These are phyloP conservation scores for Blastomyces gilchristii DNA, from an alignment of 2,329 filamentous ascomycete genomes.

Conservation along the genomic window DNA sequence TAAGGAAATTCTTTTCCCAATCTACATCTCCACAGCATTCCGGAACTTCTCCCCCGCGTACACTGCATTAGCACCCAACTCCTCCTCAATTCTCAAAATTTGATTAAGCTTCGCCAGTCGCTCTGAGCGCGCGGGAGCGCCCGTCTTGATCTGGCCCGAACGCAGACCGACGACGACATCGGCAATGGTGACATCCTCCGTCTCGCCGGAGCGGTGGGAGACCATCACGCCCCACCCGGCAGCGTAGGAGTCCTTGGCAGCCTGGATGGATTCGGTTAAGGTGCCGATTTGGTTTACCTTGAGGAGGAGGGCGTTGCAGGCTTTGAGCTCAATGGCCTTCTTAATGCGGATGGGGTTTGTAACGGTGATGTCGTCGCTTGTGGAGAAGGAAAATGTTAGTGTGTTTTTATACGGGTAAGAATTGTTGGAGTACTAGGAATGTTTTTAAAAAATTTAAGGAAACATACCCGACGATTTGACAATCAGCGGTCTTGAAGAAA, in stretches of 20 bases:
- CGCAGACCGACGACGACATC: conserved; percentile 97
- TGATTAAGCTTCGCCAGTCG: conserved; percentile 99
- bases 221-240: conserved; percentile 99
- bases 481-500: conserved; percentile 98
- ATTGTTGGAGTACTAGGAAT: conserved; percentile 11
- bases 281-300: conserved; percentile 99
- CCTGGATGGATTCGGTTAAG: conserved; percentile 96
- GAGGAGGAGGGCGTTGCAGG: conserved; percentile 92
- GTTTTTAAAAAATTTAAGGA: not conserved
- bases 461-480: conserved; percentile 77
- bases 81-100: conserved; percentile 98
- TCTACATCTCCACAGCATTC: conserved; percentile 73
- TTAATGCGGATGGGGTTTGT: conserved; percentile 99
- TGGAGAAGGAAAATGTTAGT: conserved; percentile 14
- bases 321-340: conserved; percentile 98
- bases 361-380: conserved; percentile 86
- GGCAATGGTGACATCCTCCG: conserved; percentile 97
- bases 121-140: conserved; percentile 91
- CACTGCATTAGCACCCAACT: conserved; percentile 82
- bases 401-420: not conserved
- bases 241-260: conserved; percentile 94
- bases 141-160: conserved; percentile 97
- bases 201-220: conserved; percentile 97
- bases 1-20: not conserved
- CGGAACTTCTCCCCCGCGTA: conserved; percentile 92